Evolutionary conservation across 2,329 filamentous ascomycete species (phyloP).

Genomic region (Fusarium sp.): DNA sequence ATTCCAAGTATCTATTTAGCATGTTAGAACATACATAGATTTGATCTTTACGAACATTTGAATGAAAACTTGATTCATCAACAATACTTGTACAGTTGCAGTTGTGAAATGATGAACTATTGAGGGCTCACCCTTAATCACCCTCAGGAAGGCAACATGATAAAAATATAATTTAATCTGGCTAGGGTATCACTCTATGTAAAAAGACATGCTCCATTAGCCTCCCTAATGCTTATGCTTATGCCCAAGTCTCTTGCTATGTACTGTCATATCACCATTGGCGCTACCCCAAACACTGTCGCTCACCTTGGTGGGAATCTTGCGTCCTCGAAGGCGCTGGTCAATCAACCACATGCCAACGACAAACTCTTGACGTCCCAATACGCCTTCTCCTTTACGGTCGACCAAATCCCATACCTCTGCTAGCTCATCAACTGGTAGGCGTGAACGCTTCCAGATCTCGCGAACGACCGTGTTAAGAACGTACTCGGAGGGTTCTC

Average conservation of each 20-base stretch:
- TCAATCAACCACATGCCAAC: conserved; percentile 87
- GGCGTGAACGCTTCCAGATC: conserved; percentile 77
- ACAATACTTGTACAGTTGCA: too few species aligned
- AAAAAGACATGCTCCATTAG: conserved; percentile 20
- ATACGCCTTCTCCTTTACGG: conserved; percentile 61
- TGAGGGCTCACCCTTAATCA: not conserved
- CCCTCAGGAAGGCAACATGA: not conserved
- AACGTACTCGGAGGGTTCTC: conserved; percentile 62
- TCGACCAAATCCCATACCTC: conserved; percentile 84
- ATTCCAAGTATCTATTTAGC: conserved; percentile 9
- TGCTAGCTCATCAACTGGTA: conserved; percentile 74
- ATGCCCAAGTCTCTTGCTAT: conserved; percentile 19
- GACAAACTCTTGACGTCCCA: conserved; percentile 79
- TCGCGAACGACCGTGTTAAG: conserved; percentile 76
- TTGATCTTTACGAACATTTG: not conserved
- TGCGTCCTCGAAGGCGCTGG: conserved; percentile 81
- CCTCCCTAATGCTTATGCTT: conserved; percentile 11
- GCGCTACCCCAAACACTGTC: conserved; percentile 82
- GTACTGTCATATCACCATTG: conserved; percentile 57
- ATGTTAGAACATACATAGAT: conserved; percentile 8
- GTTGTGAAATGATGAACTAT: not conserved
- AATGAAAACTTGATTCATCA: not conserved
- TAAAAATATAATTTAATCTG: conserved; percentile 24
- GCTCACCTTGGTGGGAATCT: conserved; percentile 76
- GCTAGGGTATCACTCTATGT: conserved; percentile 45